Percentiles rank a stretch among this genome's conserved stretches.
phyloP scores from a whole-genome alignment of 2,329 filamentous ascomycete genomes.

The Aaosphaeria arxii region DNA sequence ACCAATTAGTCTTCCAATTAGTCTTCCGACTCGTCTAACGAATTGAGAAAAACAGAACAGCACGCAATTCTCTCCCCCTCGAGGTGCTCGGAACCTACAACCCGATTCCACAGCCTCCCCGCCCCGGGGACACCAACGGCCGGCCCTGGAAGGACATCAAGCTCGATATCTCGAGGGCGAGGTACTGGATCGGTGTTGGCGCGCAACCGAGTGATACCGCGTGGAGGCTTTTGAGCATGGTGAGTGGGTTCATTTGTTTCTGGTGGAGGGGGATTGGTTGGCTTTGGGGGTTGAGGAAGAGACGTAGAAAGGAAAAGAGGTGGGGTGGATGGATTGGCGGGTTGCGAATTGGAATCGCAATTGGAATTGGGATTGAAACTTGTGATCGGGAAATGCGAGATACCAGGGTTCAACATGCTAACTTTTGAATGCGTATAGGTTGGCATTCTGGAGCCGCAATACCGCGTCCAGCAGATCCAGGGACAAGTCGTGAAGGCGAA shows the following conservation, averaged over 20 bases:
- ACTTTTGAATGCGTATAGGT: constrained; percentile 10
- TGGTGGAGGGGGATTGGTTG: neutral
- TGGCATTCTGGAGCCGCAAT: constrained; percentile 37
- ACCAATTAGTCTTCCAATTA: neutral
- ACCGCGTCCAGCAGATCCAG: constrained; percentile 30
- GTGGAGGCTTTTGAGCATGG: constrained; percentile 83
- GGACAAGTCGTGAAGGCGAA: constrained; percentile 29
- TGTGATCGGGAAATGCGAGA: too few relatives aligned
- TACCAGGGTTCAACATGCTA: too few relatives aligned
- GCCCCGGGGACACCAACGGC: constrained; percentile 49
- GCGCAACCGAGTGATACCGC: constrained; percentile 90
- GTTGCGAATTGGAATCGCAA: neutral
- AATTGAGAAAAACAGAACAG: constrained; percentile 57
- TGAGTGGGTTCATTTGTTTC: constrained; percentile 9
- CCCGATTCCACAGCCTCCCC: constrained; percentile 55
- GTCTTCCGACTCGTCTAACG: neutral
- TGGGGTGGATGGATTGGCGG: neutral
- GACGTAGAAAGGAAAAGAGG: neutral
- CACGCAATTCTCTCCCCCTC: constrained; percentile 81
- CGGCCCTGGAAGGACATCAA: constrained; percentile 87
- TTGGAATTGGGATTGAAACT: too few relatives aligned
- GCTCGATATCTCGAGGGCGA: constrained; percentile 74
- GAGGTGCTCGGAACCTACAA: constrained; percentile 79
- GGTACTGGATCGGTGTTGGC: constrained; percentile 96
- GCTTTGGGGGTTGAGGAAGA: neutral